Base-by-base conservation (phyloP, 306 rosid species). In the Prinsepia uniflora region DNA sequence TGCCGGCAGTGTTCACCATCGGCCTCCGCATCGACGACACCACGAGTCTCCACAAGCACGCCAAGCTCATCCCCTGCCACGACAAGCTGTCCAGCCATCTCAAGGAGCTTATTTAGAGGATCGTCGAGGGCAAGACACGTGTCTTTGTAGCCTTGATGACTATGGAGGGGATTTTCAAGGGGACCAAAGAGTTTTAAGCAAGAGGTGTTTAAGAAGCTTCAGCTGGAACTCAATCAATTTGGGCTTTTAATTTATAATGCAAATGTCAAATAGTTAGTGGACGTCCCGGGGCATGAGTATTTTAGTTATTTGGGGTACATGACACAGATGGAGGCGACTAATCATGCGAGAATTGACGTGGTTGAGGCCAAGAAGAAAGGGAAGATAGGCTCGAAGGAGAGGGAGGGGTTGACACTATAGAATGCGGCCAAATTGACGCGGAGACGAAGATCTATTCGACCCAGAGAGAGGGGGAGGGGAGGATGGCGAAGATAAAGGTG, bases 121-220 rank as follows among this genome's bases (percentile, higher is more conserved):
- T 88, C 57, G 80, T 88, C 13, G 82, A 88, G 57, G 89, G 90
- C 2, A 87, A 86, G 80, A 86, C 88, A 0, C 88, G 84, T 65
- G 95, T 84, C 13, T 86, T 89, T 0, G 88, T 81, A 0, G 81
- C 91, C 2, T 81, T 80, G 8, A 82, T 88, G 89, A 84, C 91
- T 3, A 84, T 84, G 91, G 89, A 88, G 42, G 79, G 68, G 45
- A 55, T 79, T 8, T 79, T 79, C 22, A 39, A 0, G 45, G 82
- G 82, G 7, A 10, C 85, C 4, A 82, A 84, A 46, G 78, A 83
- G 40, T 88, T 88, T 10, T n/a, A 88, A 88, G 56, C 45, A 76
- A 50, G 81, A 88, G 46, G 87, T 88, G 0, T 86, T 84, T 3
- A 82, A 66, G 12, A 82, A 82, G 50, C 89, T 86, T 19, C 85